Evolutionary conservation across 225 moss, liverwort and hornwort species (phyloP).

Genomic region (Asterella californica): DNA sequence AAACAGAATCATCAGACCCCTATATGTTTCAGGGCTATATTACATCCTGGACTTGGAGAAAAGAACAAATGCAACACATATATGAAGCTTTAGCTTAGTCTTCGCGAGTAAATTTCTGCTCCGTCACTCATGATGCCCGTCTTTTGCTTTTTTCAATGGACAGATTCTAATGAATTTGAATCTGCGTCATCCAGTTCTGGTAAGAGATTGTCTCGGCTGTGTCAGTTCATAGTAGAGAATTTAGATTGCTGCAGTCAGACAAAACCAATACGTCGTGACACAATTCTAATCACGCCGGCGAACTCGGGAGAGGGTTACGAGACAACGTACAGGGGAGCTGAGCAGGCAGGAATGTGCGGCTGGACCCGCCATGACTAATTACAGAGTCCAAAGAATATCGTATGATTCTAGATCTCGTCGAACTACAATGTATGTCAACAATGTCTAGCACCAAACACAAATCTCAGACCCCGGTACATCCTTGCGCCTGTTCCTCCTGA

Average conservation of each 20-base stretch:
- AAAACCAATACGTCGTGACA: not conserved
- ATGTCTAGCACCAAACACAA: not conserved
- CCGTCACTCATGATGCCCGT: not conserved
- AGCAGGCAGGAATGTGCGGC: conserved; percentile 21
- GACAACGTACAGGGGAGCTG: conserved; percentile 20
- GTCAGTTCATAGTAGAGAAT: not conserved
- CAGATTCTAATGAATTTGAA: not conserved
- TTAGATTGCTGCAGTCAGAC: not conserved
- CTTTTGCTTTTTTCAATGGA: not conserved
- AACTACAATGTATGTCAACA: no score
- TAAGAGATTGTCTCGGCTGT: not conserved
- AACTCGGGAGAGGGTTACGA: not conserved
- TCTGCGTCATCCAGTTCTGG: not conserved
- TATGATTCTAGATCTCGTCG: not conserved
- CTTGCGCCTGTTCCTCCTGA: not conserved
- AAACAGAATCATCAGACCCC: not conserved
- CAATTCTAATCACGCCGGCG: not conserved
- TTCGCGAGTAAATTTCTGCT: not conserved
- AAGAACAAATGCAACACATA: not conserved
- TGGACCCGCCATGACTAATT: conserved; percentile 14
- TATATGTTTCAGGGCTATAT: no score
- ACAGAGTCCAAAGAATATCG: not conserved
- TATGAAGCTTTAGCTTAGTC: not conserved
- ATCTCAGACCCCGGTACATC: not conserved
- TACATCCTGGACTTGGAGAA: not conserved